These are phyloP conservation scores for Stylonectria norvegica DNA, from an alignment of 2,329 filamentous ascomycete genomes.

Conservation along the genomic window DNA sequence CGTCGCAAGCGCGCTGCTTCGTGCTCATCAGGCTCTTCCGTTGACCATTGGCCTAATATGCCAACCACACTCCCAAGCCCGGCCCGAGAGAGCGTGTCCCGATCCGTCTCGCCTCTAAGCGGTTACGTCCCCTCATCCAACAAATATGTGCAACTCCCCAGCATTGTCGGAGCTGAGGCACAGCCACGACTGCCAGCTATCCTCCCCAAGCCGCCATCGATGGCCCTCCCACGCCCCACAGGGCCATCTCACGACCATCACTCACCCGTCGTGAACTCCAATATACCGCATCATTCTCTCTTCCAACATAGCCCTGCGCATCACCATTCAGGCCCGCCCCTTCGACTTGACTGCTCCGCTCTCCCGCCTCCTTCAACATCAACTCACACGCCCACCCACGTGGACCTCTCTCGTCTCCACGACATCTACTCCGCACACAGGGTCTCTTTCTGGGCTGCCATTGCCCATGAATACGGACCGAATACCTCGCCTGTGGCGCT, in stretches of 20 bases:
- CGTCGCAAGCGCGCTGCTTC: conserved; percentile 74
- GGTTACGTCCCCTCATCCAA: conserved; percentile 45
- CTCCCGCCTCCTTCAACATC: conserved; percentile 36
- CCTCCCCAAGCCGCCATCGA: conserved; percentile 60
- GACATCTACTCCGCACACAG: conserved; percentile 69
- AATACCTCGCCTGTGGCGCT: conserved; percentile 60
- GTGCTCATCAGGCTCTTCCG: conserved; percentile 59
- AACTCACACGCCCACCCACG: conserved; percentile 39
- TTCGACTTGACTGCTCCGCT: conserved; percentile 59
- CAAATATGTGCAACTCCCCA: conserved; percentile 48
- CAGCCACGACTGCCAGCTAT: conserved; percentile 58
- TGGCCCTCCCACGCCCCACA: conserved; percentile 41
- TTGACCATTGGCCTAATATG: conserved; percentile 49
- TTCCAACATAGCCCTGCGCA: conserved; percentile 31
- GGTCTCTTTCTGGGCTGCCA: conserved; percentile 67
- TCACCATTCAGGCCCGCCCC: conserved; percentile 41
- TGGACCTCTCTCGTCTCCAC: conserved; percentile 65
- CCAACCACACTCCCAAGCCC: conserved; percentile 48
- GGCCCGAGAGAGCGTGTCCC: conserved; percentile 46
- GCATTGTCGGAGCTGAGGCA: conserved; percentile 44
- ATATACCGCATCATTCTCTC: conserved; percentile 39
- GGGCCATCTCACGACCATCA: conserved; percentile 40
- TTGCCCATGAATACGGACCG: conserved; percentile 68
- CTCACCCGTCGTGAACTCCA: conserved; percentile 42
- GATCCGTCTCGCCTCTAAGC: conserved; percentile 47